Conservation (phyloP, 2,329 filamentous ascomycete genomes). For the Cucurbitaria berberidis region DNA sequence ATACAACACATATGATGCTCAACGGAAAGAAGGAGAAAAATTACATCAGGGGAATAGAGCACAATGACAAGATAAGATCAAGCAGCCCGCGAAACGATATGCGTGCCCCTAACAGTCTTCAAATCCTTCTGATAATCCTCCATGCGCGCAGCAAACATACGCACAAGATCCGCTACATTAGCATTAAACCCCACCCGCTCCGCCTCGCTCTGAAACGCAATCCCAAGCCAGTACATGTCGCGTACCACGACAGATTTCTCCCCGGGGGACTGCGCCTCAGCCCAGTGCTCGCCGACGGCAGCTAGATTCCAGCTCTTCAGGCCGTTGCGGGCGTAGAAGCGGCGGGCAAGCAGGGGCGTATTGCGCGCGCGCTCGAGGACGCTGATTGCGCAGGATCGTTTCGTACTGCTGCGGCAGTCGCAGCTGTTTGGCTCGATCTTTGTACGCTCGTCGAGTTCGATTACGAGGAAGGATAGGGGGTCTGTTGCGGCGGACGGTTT, state of each 20-base stretch:
- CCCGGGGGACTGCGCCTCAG: background rate
- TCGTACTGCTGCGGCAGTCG: conserved; percentile 11
- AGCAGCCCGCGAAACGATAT: conserved; percentile 6
- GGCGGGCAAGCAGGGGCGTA: conserved; percentile 14
- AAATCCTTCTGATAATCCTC: conserved; percentile 12
- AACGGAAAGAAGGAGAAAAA: too few relatives aligned
- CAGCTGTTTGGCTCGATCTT: conserved; percentile 16
- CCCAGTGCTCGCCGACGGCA: conserved; percentile 10
- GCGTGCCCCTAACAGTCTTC: conserved; percentile 2
- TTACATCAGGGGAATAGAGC: too few relatives aligned
- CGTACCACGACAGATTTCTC: conserved; percentile 2
- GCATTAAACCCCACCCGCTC: conserved; percentile 12
- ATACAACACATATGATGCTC: too few relatives aligned
- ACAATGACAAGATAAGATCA: background rate
- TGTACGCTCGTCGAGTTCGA: conserved; percentile 15
- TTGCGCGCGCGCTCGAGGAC: conserved; percentile 13
- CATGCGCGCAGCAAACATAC: conserved; percentile 11
- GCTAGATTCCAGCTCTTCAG: conserved; percentile 21
- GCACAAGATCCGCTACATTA: conserved; percentile 10
- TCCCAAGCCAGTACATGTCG: conserved; percentile 13
- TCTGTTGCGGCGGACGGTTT: conserved; percentile 7
- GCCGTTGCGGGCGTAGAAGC: conserved; percentile 9
- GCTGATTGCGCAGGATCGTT: conserved; percentile 6
- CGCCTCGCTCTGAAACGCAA: conserved; percentile 7
- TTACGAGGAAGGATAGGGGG: conserved; percentile 14